Base-by-base conservation (phyloP, 1,284 basidiomycete genomes). In the Cyathus olla region DNA sequence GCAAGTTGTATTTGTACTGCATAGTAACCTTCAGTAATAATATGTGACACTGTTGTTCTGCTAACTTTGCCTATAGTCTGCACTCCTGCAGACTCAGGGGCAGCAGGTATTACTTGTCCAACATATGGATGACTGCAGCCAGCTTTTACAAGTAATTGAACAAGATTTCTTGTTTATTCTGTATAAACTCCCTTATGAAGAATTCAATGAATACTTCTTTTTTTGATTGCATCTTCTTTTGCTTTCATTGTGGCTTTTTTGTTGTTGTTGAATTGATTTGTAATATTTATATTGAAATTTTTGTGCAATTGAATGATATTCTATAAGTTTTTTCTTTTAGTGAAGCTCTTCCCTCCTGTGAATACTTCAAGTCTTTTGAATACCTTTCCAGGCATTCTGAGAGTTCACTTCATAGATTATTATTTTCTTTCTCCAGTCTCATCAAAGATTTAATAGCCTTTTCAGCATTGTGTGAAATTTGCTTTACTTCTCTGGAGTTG, bases 1-100 rank as follows among this genome's bases (percentile, higher is more conserved):
- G 60, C 65, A 52, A 70, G 57, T 39, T 70, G 68, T 13, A 72
- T 64, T 24, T 70, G 61, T 51, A 68, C 58, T 21, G 67, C 66
- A 61, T 66, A 55, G 24, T 60, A 62, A 8, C 60, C 61, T 50
- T 63, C 61, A 24, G 21, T 42, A 47, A 68, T 28, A 40, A 63
- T 55, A 9, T 55, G 52, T 15, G 57, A 26, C 26, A 66, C 37
- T 37, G 56, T 59, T 17, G 55, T 29, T 5, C 54, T 21, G 28
- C 61, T 63, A 15, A 65, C 53, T 4, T 28, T 47, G 13, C 61
- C 64, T 35, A 61, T 46, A n/a, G 51, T 29, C 17, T 31, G 50
- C 4, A 68, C 55, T 9, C 64, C 65, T 51, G 63, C 65, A 42
- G 55, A 49, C 35, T 60, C 24, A 19, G 60, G 28, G 29, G 66